A percentile compares a stretch with the other conserved stretches of the same genome.
Evolutionary conservation across 345 rosid species (phyloP).

Genomic region (Syzygium aqueum): DNA sequence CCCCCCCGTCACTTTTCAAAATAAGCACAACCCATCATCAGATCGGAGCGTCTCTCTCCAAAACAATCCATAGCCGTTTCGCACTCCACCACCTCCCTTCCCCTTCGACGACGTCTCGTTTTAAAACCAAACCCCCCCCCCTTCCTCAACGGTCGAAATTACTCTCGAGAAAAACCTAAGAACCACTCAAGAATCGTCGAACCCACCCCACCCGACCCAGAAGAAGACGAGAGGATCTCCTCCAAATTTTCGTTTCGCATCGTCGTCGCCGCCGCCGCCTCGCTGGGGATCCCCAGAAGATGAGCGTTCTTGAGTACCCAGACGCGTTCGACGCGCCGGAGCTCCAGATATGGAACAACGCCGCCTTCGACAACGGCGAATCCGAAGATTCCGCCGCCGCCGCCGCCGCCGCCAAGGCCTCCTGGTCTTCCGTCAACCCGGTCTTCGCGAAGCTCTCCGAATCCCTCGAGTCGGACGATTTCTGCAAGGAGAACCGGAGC

Average conservation of each 20-base stretch:
- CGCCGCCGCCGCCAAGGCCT: slow-evolving; percentile 23
- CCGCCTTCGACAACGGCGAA: slow-evolving; percentile 70
- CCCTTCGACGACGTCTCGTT: slow-evolving; percentile 38
- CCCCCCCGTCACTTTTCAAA: not conserved
- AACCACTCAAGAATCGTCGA: not conserved
- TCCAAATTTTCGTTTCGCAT: not conserved
- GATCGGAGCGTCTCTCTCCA: not conserved
- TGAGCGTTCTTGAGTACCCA: slow-evolving; percentile 48
- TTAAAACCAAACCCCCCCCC: not conserved
- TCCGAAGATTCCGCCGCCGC: slow-evolving; percentile 25
- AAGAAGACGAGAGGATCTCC: not conserved
- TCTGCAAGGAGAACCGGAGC: slow-evolving; percentile 47
- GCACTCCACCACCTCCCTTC: not conserved
- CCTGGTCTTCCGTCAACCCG: slow-evolving; percentile 36
- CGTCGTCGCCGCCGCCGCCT: not conserved
- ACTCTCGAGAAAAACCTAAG: slow-evolving; percentile 4
- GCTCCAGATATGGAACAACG: slow-evolving; percentile 91
- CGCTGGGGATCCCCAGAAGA: slow-evolving; percentile 3
- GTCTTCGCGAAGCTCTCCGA: slow-evolving; percentile 23
- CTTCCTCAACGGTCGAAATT: slow-evolving; percentile 61
- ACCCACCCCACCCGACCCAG: not conserved
- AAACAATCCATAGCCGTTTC: not conserved
- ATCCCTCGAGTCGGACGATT: slow-evolving; percentile 44
- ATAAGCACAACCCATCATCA: not conserved
- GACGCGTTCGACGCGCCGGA: slow-evolving; percentile 33